These are phyloP conservation scores for Elsinoe perseae DNA, from an alignment of 2,329 filamentous ascomycete genomes.

Conservation along the genomic window DNA sequence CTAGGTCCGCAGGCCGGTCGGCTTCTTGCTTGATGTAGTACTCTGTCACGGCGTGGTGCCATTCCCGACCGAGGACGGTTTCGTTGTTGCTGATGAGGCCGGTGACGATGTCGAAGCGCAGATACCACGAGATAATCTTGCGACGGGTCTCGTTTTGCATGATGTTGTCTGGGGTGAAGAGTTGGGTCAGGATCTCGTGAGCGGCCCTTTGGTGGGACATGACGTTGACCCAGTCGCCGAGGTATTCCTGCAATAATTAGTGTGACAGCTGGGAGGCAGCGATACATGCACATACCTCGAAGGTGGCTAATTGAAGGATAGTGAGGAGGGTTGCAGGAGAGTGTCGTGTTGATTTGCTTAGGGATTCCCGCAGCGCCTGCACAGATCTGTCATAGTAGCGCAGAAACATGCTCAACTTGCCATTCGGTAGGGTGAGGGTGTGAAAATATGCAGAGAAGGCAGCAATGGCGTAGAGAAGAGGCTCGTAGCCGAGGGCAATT, in stretches of 20 bases:
- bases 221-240: slow-evolving; percentile 92
- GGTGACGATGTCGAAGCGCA: slow-evolving; percentile 77
- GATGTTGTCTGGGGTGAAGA: slow-evolving; percentile 70
- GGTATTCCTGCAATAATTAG: slow-evolving; percentile 60
- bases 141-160: slow-evolving; percentile 63
- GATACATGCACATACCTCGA: slow-evolving; percentile 58
- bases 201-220: slow-evolving; percentile 90
- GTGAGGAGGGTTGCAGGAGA: slow-evolving; percentile 71
- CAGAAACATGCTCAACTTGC: slow-evolving; percentile 72
- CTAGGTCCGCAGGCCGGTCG: slow-evolving; percentile 54
- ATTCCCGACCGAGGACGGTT: slow-evolving; percentile 65
- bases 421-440: slow-evolving; percentile 60
- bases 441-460: slow-evolving; percentile 85
- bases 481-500: slow-evolving; percentile 67
- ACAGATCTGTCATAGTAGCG: slow-evolving; percentile 88
- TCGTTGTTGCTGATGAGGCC: slow-evolving; percentile 74
- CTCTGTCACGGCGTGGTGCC: slow-evolving; percentile 61
- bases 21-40: slow-evolving; percentile 55
- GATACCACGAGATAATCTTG: slow-evolving; percentile 79
- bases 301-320: slow-evolving; percentile 83
- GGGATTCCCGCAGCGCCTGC: slow-evolving; percentile 60
- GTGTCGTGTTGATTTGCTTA: slow-evolving; percentile 64
- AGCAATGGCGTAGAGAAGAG: slow-evolving; percentile 76
- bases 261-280: not conserved
- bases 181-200: slow-evolving; percentile 65